A percentile compares a stretch with the other conserved stretches of the same genome.
phyloP scores from a whole-genome alignment of 2,329 filamentous ascomycete species.

The Knoxdaviesia proteae region DNA sequence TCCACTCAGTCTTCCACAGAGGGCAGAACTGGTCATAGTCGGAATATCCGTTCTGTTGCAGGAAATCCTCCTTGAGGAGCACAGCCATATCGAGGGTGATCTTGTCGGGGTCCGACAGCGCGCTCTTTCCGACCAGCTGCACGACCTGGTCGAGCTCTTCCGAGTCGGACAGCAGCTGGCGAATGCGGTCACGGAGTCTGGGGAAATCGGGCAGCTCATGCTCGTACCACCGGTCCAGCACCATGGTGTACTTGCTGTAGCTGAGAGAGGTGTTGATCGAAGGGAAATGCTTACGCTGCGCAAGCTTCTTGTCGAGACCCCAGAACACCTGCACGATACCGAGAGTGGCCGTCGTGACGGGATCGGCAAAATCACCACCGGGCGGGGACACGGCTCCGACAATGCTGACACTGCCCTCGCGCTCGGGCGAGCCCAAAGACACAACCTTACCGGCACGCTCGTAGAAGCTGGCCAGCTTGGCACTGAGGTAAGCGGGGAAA shows the following conservation, averaged over 20 bases:
- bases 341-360: constrained; percentile 81
- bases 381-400: constrained; percentile 94
- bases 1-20: constrained; percentile 99
- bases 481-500: constrained; percentile 92
- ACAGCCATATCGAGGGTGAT: constrained; percentile 87
- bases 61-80: constrained; percentile 91
- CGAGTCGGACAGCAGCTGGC: constrained; percentile 79
- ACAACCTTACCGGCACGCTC: constrained; percentile 83
- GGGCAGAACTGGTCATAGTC: constrained; percentile 99
- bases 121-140: constrained; percentile 93
- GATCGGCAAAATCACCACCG: constrained; percentile 97
- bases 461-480: constrained; percentile 97
- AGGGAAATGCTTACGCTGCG: constrained; percentile 96
- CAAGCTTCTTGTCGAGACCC: constrained; percentile 98
- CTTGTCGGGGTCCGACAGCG: constrained; percentile 90
- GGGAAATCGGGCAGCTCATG: constrained; percentile 91
- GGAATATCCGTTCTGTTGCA: constrained; percentile 98
- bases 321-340: constrained; percentile 99
- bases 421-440: constrained; percentile 71
- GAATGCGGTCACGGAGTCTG: constrained; percentile 76
- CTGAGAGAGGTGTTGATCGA: constrained; percentile 89
- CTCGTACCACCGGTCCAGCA: constrained; percentile 86
- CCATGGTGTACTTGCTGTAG: constrained; percentile 87
- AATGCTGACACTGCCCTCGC: constrained; percentile 85
- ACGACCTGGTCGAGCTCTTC: constrained; percentile 98